Base-by-base conservation (phyloP, 2,329 filamentous ascomycete species). In the Aureobasidium sp. region DNA sequence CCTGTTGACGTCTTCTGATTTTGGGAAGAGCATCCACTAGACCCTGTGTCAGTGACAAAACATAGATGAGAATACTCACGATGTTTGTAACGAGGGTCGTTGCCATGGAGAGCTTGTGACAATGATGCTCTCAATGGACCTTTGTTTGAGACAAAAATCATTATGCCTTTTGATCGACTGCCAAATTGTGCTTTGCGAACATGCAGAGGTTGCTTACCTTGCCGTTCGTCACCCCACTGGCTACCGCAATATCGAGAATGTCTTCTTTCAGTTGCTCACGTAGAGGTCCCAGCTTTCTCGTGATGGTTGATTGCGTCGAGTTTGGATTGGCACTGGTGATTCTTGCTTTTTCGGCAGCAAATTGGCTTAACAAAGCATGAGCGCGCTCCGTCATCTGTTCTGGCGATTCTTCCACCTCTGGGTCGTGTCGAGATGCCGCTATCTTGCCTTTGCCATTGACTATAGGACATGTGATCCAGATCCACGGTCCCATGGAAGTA, bases 11-110 rank as follows among this genome's bases (percentile, higher is more conserved):
- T 83, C 76, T 8, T 74, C 70, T 0, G 76, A 70, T 0, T 74
- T 68, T 14, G 81, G 82, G 66, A 91, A 91, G 1, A 93, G 70
- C 85, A 92, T 88, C 89, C 89, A 92, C 84, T 88, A 62, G 12
- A 31, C 14, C 5, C 2, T 49, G 14, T 8, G 27, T 29, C 8
- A 49, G 45, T 9, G 5, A 45, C 11, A 3, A 11, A 45, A 27
- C 19, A 45, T 8, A 19, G 2, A 12, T 9, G 17, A 9, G 3
- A 5, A 39, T 14, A 14, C 15, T 39, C 15, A 39, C 37, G 15
- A 17, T 15, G 27, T 29, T 29, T 29, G 1, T 7, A 6, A 29
- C 27, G 6, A 29, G 27, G 1, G 6, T 29, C 27, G 27, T 29
- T 29, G 27, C 27, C 27, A 29, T 29, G 6, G 27, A 29, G 27